These are phyloP conservation scores for Psilocybe tampanensis DNA, from an alignment of 768 basidiomycete genomes.

Conservation along the genomic window DNA sequence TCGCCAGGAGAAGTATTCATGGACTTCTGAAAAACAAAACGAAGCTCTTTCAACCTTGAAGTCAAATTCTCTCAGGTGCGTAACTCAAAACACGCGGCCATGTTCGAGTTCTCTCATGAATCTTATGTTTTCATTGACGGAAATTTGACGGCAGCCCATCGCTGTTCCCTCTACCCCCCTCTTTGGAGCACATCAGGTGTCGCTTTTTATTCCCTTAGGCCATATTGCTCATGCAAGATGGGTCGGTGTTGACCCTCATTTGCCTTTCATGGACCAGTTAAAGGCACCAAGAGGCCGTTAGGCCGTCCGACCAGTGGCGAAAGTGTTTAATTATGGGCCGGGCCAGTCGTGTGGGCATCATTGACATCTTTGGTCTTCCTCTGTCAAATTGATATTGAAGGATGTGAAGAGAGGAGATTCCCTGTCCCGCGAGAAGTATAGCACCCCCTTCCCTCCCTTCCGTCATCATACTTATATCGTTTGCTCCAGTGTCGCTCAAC, in stretches of 20 bases:
- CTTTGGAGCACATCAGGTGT: background rate
- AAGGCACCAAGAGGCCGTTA: constrained; percentile 6
- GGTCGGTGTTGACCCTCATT: background rate
- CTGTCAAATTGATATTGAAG: background rate
- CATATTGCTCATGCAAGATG: constrained; percentile 1
- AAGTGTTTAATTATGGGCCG: background rate
- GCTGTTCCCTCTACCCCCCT: background rate
- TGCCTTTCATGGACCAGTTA: constrained; percentile 2
- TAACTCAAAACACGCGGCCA: background rate
- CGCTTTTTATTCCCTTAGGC: background rate
- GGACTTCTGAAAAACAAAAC: background rate
- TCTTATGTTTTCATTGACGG: background rate
- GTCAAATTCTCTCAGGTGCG: background rate
- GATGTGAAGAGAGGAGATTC: no score
- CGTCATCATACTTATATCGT: background rate
- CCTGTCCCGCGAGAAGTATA: background rate
- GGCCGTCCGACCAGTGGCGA: background rate
- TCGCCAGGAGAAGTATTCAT: background rate
- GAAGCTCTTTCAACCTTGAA: background rate
- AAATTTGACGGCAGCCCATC: background rate
- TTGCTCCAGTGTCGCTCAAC: background rate
- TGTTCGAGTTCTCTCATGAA: background rate
- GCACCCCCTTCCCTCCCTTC: constrained; percentile 6
- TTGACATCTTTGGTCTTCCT: background rate
- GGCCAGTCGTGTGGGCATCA: background rate